These are phyloP conservation scores for Zopfochytrium polystomum DNA, from an alignment of 371 early-diverging fungal genomes.

Conservation along the genomic window DNA sequence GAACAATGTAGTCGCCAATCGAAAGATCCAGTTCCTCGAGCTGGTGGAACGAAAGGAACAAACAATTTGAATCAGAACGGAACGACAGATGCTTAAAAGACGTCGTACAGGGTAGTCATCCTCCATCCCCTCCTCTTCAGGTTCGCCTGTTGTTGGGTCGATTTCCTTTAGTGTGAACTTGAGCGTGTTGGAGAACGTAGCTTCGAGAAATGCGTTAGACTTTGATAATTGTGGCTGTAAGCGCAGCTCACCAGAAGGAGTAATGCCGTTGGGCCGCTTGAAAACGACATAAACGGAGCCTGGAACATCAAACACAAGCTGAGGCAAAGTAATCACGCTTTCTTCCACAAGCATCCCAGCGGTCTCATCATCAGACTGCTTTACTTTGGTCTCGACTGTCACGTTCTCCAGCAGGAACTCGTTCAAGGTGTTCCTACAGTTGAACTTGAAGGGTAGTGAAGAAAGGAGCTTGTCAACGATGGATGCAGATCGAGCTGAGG, in stretches of 20 bases:
- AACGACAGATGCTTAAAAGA: neutral
- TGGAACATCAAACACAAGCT: constrained; percentile 75
- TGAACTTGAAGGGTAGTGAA: constrained; percentile 55
- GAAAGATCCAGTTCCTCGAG: constrained; percentile 83
- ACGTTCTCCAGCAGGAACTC: constrained; percentile 91
- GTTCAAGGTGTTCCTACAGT: constrained; percentile 89
- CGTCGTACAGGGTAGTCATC: constrained; percentile 78
- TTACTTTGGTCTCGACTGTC: constrained; percentile 69
- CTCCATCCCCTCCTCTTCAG: constrained; percentile 84
- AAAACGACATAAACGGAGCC: constrained; percentile 75
- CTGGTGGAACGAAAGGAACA: constrained; percentile 27
- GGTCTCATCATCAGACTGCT: constrained; percentile 51
- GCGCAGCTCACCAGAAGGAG: constrained; percentile 42
- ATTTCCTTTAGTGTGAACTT: constrained; percentile 91
- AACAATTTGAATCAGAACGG: neutral
- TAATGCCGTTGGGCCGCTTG: constrained; percentile 30
- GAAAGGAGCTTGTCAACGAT: neutral
- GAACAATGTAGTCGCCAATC: constrained; percentile 84
- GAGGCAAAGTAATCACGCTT: constrained; percentile 61
- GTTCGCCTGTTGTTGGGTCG: constrained; percentile 79
- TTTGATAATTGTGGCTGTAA: neutral
- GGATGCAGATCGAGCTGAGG: constrained; percentile 10
- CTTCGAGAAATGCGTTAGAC: constrained; percentile 30
- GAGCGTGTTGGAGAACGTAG: constrained; percentile 81
- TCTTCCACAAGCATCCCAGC: constrained; percentile 51